Base-by-base conservation (phyloP, 306 rosid genomes). In the Hippophae rhamnoides region DNA sequence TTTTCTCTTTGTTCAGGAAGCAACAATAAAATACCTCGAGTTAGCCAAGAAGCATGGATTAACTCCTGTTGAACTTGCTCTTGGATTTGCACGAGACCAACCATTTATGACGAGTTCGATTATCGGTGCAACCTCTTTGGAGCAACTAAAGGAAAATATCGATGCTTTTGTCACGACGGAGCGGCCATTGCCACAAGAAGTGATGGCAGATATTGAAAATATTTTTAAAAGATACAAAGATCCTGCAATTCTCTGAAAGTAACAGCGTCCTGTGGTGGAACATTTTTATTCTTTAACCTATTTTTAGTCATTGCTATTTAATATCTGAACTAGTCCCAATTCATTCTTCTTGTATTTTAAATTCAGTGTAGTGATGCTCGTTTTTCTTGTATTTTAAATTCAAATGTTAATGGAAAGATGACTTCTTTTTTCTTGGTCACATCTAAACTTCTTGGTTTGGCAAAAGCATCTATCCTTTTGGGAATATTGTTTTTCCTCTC, bases 71-170 rank as follows among this genome's bases (percentile, higher is more conserved):
- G 64, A 92, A 74, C 93, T 92, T 12, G 89, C 99, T 0, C 95
- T 92, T 70, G 93, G 93, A 64, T 88, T 92, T 68, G 82, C 64
- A 7, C 74, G 99, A 79, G 96, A 92, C 63, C 81, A 85, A 9
- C 95, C 96, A 46, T 92, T 92, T 72, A 61, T 87, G 82, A 78
- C 99, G 10, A 88, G 96, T 77, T 81, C 95, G 42, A 88, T 92
- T 40, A 62, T 92, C 5, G 99, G 96, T 54, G 96, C 96, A 71
- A 85, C 96, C 45, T 88, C 96, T 46, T 70, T 92, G 50, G 74
- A 82, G 13, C 99, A 88, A 63, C 83, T 85, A 26, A 92, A 78
- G 71, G 95, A 85, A 77, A 81, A 92, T 62, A 72, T 88, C 10
- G 84, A 88, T 65, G 99, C 87, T 58, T 92, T 78, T 68, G 58